Conservation (phyloP, 2,329 filamentous ascomycete genomes). For the Hymenoscyphus scutula region DNA sequence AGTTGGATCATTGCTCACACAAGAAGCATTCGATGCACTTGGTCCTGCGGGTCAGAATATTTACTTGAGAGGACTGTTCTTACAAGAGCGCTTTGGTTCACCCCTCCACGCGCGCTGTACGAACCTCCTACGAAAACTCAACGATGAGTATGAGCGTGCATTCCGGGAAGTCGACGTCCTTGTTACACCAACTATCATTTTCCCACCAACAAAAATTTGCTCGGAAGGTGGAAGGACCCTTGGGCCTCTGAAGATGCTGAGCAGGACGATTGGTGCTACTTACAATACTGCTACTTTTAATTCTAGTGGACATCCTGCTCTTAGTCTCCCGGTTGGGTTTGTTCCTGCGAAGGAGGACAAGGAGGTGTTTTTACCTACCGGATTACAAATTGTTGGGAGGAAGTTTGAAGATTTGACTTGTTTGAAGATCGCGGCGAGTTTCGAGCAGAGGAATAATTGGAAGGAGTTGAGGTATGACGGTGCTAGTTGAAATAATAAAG, state of each 20-base stretch:
- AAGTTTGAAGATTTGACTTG: slow-evolving; percentile 51
- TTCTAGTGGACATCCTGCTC: slow-evolving; percentile 53
- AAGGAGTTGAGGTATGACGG: slow-evolving; percentile 24
- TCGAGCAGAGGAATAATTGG: slow-evolving; percentile 48
- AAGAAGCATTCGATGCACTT: slow-evolving; percentile 49
- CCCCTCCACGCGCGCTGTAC: slow-evolving; percentile 46
- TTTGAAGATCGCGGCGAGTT: slow-evolving; percentile 44
- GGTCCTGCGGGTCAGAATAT: slow-evolving; percentile 55
- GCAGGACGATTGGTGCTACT: slow-evolving; percentile 49
- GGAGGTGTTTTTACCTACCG: slow-evolving; percentile 46
- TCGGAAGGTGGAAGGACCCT: slow-evolving; percentile 29
- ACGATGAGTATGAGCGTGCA: slow-evolving; percentile 45
- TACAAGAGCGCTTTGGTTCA: slow-evolving; percentile 43
- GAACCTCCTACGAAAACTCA: slow-evolving; percentile 47
- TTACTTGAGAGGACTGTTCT: slow-evolving; percentile 51
- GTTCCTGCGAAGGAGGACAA: slow-evolving; percentile 41
- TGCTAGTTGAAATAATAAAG: too few species aligned
- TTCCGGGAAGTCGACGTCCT: slow-evolving; percentile 45
- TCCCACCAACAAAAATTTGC: slow-evolving; percentile 42
- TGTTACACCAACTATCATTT: slow-evolving; percentile 46
- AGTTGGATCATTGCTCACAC: slow-evolving; percentile 47
- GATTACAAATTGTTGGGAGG: slow-evolving; percentile 54
- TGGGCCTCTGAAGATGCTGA: slow-evolving; percentile 23
- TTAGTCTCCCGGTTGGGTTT: slow-evolving; percentile 51
- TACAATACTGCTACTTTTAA: slow-evolving; percentile 58